These are phyloP conservation scores for Chytriomyces hyalinus DNA, from an alignment of 192 early-diverging fungal genomes.

Conservation along the genomic window DNA sequence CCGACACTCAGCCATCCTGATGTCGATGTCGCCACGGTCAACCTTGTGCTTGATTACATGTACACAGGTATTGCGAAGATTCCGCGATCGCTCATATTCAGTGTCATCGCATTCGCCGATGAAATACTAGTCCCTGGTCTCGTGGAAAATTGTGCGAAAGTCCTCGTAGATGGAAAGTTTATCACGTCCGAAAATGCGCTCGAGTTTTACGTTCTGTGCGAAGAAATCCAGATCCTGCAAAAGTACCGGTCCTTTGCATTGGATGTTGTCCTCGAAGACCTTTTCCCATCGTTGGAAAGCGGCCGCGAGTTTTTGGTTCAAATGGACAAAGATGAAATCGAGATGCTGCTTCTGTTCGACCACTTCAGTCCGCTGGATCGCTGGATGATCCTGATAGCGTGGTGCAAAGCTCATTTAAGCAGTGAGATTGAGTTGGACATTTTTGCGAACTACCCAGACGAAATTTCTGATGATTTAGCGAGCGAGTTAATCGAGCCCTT, in stretches of 20 bases:
- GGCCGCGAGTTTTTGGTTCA: background rate
- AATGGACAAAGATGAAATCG: background rate
- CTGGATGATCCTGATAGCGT: background rate
- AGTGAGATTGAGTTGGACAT: too few species aligned
- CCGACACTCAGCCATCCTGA: slow-evolving; percentile 6
- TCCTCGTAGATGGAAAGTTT: background rate
- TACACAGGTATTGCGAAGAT: background rate
- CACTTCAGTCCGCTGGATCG: background rate
- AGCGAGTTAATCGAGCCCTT: too few species aligned
- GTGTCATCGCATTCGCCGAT: background rate
- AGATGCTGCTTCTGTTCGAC: background rate
- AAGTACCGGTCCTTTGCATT: background rate
- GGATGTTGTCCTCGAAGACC: background rate
- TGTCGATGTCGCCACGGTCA: background rate
- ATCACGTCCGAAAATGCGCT: background rate
- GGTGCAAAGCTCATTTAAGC: background rate
- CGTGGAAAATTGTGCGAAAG: background rate
- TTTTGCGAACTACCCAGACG: too few species aligned
- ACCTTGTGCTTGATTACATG: background rate
- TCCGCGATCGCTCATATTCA: background rate
- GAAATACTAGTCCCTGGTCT: background rate
- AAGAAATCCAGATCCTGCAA: background rate
- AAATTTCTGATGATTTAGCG: too few species aligned
- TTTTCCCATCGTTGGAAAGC: background rate
- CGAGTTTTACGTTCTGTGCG: background rate